A percentile compares a stretch with the other conserved stretches of the same genome.
These are phyloP conservation scores for Yamadazyma olivae DNA, from an alignment of 805 yeast genomes.

Conservation along the genomic window DNA sequence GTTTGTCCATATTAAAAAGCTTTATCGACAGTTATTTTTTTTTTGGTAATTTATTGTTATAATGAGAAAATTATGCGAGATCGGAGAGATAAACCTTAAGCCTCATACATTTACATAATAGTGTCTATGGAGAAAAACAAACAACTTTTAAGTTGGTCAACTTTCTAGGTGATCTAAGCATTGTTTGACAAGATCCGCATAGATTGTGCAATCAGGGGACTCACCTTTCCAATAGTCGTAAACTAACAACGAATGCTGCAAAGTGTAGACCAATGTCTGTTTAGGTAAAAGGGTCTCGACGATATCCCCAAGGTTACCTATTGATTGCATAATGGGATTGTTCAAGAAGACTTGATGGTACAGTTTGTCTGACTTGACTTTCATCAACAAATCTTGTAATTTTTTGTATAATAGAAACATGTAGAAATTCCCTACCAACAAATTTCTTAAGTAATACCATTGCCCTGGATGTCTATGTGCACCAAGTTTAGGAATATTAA, in stretches of 20 bases:
- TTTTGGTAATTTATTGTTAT: no score
- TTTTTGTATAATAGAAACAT: constrained; percentile 29
- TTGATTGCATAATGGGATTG: constrained; percentile 5
- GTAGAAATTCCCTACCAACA: constrained; percentile 26
- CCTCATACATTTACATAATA: no score
- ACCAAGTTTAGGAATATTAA: constrained; percentile 32
- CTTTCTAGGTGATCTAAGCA: constrained; percentile 20
- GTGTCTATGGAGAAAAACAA: no score
- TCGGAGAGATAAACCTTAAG: constrained; percentile 18
- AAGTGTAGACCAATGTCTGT: constrained; percentile 13
- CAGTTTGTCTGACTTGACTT: constrained; percentile 5
- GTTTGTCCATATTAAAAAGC: constrained; percentile 5
- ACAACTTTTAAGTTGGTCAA: no score
- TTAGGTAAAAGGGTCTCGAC: constrained; percentile 14
- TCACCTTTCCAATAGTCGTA: constrained; percentile 36
- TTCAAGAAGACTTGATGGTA: constrained; percentile 6
- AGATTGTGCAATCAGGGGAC: constrained; percentile 28
- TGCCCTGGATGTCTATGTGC: constrained; percentile 40
- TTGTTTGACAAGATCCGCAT: constrained; percentile 21
- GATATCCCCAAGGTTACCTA: constrained; percentile 7
- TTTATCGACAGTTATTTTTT: neutral
- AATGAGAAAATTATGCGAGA: constrained; percentile 14
- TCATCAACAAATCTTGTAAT: constrained; percentile 19
- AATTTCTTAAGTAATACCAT: constrained; percentile 36
- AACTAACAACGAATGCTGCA: constrained; percentile 28